These are phyloP conservation scores for Chaetomiaceae sp. DNA, from an alignment of 2,329 filamentous ascomycete genomes.

Conservation along the genomic window DNA sequence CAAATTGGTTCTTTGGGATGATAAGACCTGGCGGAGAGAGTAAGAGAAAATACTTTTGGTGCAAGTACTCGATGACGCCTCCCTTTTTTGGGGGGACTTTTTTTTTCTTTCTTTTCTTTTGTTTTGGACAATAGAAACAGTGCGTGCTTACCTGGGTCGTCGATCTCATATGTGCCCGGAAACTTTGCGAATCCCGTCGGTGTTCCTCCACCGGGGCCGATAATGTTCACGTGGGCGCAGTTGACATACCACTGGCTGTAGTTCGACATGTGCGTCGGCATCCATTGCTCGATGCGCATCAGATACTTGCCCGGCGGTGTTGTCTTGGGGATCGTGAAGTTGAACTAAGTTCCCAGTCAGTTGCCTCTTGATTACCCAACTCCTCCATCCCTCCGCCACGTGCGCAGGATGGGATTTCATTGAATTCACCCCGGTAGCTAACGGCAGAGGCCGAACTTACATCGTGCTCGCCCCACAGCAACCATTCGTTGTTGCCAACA, in stretches of 20 bases:
- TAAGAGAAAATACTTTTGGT: too few species aligned
- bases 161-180: conserved; percentile 13
- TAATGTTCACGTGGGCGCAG: conserved; percentile 20
- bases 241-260: conserved; percentile 21
- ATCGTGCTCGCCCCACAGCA: conserved; percentile 7
- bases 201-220: conserved; percentile 15
- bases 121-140: too few species aligned
- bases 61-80: too few species aligned
- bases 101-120: too few species aligned
- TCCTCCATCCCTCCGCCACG: neutral
- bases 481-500: conserved; percentile 8
- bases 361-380: neutral
- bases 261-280: conserved; percentile 1
- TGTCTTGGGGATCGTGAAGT: conserved; percentile 19
- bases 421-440: too few species aligned
- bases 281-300: conserved; percentile 19
- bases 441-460: neutral
- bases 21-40: neutral
- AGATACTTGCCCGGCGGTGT: conserved; percentile 20
- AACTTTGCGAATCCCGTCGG: conserved; percentile 16
- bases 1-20: conserved; percentile 1
- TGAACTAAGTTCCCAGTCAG: conserved; percentile 12
- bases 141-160: conserved; percentile 10
- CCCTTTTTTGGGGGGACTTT: too few species aligned
- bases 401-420: too few species aligned